phyloP scores from a whole-genome alignment of 805 yeast genomes.

The Pichia eremophila region DNA sequence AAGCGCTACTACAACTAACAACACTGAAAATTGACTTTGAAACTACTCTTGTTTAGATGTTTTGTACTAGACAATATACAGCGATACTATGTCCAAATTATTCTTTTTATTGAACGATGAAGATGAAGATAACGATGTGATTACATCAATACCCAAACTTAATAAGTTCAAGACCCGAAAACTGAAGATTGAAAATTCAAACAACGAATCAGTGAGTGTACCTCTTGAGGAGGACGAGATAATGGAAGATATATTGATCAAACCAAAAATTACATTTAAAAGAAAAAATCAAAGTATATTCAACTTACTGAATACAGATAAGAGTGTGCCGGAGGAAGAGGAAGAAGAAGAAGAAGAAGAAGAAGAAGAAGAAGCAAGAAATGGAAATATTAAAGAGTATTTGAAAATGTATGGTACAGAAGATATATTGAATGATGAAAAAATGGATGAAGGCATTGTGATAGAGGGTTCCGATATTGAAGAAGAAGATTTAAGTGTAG shows the following conservation, averaged over 20 bases:
- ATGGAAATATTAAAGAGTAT: neutral
- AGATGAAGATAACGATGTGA: neutral
- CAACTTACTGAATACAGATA: too few relatives aligned
- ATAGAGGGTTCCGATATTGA: constrained; percentile 17
- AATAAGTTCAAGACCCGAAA: neutral
- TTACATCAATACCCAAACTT: neutral
- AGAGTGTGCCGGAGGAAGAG: neutral
- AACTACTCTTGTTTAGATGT: too few relatives aligned
- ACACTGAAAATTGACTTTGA: neutral
- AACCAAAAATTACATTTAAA: too few relatives aligned
- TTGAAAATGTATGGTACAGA: neutral
- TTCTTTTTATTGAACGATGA: neutral
- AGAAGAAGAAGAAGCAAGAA: neutral
- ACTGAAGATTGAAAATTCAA: neutral
- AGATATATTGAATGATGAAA: constrained; percentile 6
- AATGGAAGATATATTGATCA: too few relatives aligned
- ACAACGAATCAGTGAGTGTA: neutral
- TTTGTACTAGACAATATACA: too few relatives aligned
- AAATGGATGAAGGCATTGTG: constrained; percentile 11
- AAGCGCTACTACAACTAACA: too few relatives aligned
- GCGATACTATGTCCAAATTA: neutral
- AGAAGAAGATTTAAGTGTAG: neutral
- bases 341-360: neutral
- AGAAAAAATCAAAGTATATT: too few relatives aligned
- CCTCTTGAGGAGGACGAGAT: too few relatives aligned